phyloP scores from a whole-genome alignment of 495 filamentous ascomycete genomes.

The Talaromyces ruber region DNA sequence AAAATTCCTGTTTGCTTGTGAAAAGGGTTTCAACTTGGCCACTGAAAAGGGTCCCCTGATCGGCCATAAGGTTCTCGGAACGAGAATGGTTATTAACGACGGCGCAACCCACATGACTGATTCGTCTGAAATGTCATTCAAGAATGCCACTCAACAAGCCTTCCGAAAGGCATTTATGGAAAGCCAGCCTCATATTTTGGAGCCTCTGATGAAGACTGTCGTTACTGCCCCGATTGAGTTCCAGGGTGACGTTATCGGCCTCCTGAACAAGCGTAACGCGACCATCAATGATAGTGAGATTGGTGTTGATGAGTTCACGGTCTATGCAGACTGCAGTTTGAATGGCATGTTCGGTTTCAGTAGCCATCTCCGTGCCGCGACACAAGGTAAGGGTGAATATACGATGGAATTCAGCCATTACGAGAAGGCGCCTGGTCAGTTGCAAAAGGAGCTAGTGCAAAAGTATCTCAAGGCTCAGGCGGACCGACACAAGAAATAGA shows the following conservation, averaged over 20 bases:
- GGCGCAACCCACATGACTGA: slow-evolving; percentile 98
- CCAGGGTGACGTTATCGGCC: slow-evolving; percentile 88
- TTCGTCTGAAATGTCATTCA: slow-evolving; percentile 98
- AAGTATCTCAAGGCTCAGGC: slow-evolving; percentile 82
- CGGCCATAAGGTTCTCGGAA: slow-evolving; percentile 87
- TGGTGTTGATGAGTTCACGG: slow-evolving; percentile 90
- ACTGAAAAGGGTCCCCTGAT: slow-evolving; percentile 87
- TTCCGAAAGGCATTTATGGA: slow-evolving; percentile 90
- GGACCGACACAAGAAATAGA: slow-evolving; percentile 61
- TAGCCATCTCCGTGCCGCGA: slow-evolving; percentile 79
- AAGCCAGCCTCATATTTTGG: slow-evolving; percentile 71
- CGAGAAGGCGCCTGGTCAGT: slow-evolving; percentile 70
- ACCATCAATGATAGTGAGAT: slow-evolving; percentile 95
- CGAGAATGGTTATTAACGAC: slow-evolving; percentile 88
- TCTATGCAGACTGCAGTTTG: slow-evolving; percentile 84
- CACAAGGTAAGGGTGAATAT: slow-evolving; percentile 98
- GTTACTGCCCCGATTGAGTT: slow-evolving; percentile 96
- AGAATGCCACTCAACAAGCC: slow-evolving; percentile 88
- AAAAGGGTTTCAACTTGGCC: slow-evolving; percentile 84
- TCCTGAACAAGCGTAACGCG: slow-evolving; percentile 95
- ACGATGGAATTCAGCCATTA: slow-evolving; percentile 99
- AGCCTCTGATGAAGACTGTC: slow-evolving; percentile 97
- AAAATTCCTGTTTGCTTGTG: slow-evolving; percentile 92
- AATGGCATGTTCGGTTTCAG: slow-evolving; percentile 98
- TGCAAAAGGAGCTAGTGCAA: slow-evolving; percentile 88